These are phyloP conservation scores for Suillus cothurnatus DNA, from an alignment of 768 basidiomycete genomes.

Conservation along the genomic window DNA sequence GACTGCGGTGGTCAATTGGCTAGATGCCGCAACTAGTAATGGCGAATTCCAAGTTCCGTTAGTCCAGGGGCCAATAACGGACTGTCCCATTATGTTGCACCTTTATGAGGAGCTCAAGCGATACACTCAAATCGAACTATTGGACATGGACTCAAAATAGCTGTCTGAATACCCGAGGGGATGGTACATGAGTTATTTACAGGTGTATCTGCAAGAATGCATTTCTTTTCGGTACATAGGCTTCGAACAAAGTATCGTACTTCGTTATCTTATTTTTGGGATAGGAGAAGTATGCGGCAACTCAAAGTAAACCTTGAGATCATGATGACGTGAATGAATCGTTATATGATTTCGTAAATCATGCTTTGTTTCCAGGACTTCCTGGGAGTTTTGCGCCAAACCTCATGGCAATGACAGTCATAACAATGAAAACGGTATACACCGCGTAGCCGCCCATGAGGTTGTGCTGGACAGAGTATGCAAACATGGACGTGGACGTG, in stretches of 20 bases:
- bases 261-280: not conserved
- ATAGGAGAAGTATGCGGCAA: not conserved
- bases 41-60: not conserved
- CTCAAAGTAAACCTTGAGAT: not conserved
- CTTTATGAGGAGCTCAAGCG: not conserved
- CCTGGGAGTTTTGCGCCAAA: constrained; percentile 25
- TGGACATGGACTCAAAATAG: not conserved
- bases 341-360: too few species aligned
- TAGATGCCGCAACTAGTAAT: not conserved
- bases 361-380: not conserved
- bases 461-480: constrained; percentile 37
- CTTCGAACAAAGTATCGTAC: not conserved
- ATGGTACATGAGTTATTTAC: not conserved
- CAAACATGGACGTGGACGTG: constrained; percentile 36
- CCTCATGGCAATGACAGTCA: constrained; percentile 18
- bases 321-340: not conserved
- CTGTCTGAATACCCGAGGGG: not conserved
- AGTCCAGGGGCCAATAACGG: not conserved
- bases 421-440: constrained; percentile 30
- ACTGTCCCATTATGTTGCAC: not conserved
- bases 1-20: not conserved
- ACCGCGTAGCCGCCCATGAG: constrained; percentile 40
- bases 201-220: too few species aligned
- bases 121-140: not conserved
- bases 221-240: not conserved